Conservation (phyloP, 139 green algal species). For the Bryopsis sp. region DNA sequence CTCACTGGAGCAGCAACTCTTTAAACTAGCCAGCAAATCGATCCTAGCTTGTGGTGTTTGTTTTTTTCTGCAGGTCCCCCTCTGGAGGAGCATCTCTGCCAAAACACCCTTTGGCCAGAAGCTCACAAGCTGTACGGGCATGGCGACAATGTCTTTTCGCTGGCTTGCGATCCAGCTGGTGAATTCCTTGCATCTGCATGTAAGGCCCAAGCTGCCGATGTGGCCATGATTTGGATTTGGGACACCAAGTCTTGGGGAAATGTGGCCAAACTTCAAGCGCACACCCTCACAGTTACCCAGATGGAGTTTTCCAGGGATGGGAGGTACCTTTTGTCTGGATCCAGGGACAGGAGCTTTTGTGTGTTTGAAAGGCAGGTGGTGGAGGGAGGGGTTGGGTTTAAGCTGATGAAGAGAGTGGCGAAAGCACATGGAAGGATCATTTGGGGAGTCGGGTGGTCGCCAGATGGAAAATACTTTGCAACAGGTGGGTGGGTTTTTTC, state of each 20-base stretch:
- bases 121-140: slow-evolving; percentile 94
- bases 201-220: slow-evolving; percentile 46
- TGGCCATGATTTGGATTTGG: slow-evolving; percentile 69
- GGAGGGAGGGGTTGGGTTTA: neutral
- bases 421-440: slow-evolving; percentile 67
- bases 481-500: too few relatives aligned
- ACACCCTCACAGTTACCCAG: slow-evolving; percentile 89
- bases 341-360: slow-evolving; percentile 49
- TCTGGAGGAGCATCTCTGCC: slow-evolving; percentile 86
- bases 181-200: slow-evolving; percentile 62
- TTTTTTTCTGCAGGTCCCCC: slow-evolving; percentile 40
- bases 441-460: slow-evolving; percentile 63
- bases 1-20: neutral
- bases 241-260: slow-evolving; percentile 44
- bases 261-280: slow-evolving; percentile 39
- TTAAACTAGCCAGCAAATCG: neutral
- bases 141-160: slow-evolving; percentile 76
- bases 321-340: slow-evolving; percentile 46
- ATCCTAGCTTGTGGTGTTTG: neutral
- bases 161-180: slow-evolving; percentile 50
- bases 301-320: slow-evolving; percentile 69
- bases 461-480: slow-evolving; percentile 30
- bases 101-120: slow-evolving; percentile 88
- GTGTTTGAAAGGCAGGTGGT: slow-evolving; percentile 29
- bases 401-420: neutral